Percentiles rank a stretch among this genome's conserved stretches.
Conservation (phyloP, 331 rosid genomes). For the Rhamnella rubrinervis region DNA sequence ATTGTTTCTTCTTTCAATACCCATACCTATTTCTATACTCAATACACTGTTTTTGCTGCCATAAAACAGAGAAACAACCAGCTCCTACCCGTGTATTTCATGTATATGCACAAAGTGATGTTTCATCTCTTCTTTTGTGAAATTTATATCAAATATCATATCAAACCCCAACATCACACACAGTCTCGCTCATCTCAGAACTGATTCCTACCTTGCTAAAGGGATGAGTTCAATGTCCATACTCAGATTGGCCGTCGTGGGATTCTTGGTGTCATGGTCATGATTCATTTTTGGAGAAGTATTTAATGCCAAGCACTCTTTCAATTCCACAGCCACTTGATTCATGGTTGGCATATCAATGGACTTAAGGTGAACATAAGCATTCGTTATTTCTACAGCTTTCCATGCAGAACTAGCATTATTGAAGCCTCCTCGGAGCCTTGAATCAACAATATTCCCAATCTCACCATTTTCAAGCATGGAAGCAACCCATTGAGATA, state of each 20-base stretch:
- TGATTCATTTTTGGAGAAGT: neutral
- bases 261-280: neutral
- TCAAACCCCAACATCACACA: too few species aligned
- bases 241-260: slow-evolving; percentile 3
- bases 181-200: neutral
- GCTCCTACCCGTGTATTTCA: too few species aligned
- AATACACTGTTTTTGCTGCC: too few species aligned
- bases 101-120: too few species aligned
- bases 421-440: slow-evolving; percentile 1
- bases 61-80: too few species aligned
- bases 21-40: too few species aligned
- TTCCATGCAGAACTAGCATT: slow-evolving; percentile 7
- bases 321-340: slow-evolving; percentile 22
- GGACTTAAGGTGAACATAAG: slow-evolving; percentile 14
- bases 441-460: slow-evolving; percentile 5
- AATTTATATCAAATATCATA: too few species aligned
- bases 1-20: too few species aligned
- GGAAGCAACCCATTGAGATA: neutral
- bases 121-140: too few species aligned
- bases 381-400: slow-evolving; percentile 10
- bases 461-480: slow-evolving; percentile 6
- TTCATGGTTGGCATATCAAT: slow-evolving; percentile 21
- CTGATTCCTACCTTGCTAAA: slow-evolving; percentile 8
- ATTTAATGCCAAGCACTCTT: slow-evolving; percentile 19
- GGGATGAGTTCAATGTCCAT: slow-evolving; percentile 13